A percentile compares a stretch with the other conserved stretches of the same genome.
Evolutionary conservation across 495 filamentous ascomycete genomes (phyloP).

Genomic region (Xylaria scruposa): DNA sequence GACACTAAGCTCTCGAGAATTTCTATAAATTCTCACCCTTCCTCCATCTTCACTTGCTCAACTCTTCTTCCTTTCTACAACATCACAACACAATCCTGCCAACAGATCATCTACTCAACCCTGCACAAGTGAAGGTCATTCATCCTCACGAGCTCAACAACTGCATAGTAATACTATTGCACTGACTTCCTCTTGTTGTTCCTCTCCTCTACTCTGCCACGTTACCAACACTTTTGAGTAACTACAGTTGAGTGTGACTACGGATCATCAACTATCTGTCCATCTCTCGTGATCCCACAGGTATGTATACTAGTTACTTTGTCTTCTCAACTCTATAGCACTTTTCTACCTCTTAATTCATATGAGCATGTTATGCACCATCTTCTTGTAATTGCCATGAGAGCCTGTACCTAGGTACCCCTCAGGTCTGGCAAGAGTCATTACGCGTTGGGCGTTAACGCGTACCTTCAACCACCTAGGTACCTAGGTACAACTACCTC

Average conservation of each 20-base stretch:
- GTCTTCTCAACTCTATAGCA: background rate
- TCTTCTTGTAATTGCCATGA: background rate
- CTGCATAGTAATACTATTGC: background rate
- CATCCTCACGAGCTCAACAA: background rate
- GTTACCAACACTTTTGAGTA: background rate
- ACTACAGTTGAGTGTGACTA: background rate
- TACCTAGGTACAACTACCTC: background rate
- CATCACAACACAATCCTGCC: background rate
- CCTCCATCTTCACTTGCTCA: background rate
- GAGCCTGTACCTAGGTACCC: background rate
- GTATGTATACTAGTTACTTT: constrained; percentile 6
- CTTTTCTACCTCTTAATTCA: background rate
- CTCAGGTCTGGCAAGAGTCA: background rate
- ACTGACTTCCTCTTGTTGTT: background rate
- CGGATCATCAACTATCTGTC: background rate
- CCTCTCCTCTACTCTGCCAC: background rate
- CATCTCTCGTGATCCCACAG: background rate
- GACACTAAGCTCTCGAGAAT: no score
- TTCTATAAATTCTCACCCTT: background rate
- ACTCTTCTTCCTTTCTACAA: background rate
- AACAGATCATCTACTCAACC: background rate
- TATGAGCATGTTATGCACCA: background rate
- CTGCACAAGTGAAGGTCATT: background rate
- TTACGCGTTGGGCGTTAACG: background rate
- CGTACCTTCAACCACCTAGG: background rate